These are phyloP conservation scores for Ganoderma meredithae DNA, from an alignment of 1,284 basidiomycete species.

Conservation along the genomic window DNA sequence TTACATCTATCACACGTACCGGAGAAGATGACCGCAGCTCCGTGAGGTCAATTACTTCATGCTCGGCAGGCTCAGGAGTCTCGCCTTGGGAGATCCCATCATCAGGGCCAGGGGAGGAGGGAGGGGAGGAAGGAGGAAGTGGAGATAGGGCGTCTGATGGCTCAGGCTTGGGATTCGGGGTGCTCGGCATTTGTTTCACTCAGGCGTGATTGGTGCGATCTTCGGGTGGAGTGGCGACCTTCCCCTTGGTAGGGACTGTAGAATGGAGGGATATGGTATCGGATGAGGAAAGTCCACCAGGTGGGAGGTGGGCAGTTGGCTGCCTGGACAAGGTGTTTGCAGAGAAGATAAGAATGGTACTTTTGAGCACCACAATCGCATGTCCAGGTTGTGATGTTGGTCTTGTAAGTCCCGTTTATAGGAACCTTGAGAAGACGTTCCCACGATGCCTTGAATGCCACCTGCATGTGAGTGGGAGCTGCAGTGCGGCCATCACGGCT, in stretches of 20 bases:
- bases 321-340: conserved; percentile 31
- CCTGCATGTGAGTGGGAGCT: not conserved
- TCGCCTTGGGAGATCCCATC: too few species aligned
- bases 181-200: too few species aligned
- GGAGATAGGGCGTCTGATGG: too few species aligned
- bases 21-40: too few species aligned
- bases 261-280: conserved; percentile 27
- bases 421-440: conserved; percentile 9
- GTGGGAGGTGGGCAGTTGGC: conserved; percentile 6
- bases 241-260: conserved; percentile 12
- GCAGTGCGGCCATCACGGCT: not conserved
- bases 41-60: too few species aligned
- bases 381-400: conserved; percentile 22
- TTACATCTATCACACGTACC: too few species aligned
- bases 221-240: too few species aligned
- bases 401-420: conserved; percentile 22
- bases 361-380: conserved; percentile 33
- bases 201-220: too few species aligned
- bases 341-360: conserved; percentile 29
- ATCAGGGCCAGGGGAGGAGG: too few species aligned
- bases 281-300: conserved; percentile 22
- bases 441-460: conserved; percentile 16
- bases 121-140: too few species aligned
- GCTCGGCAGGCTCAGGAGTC: too few species aligned
- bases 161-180: too few species aligned